A percentile compares a stretch with the other conserved stretches of the same genome.
These are phyloP conservation scores for Macaranga tanarius DNA, from an alignment of 441 rosid genomes.

Conservation along the genomic window DNA sequence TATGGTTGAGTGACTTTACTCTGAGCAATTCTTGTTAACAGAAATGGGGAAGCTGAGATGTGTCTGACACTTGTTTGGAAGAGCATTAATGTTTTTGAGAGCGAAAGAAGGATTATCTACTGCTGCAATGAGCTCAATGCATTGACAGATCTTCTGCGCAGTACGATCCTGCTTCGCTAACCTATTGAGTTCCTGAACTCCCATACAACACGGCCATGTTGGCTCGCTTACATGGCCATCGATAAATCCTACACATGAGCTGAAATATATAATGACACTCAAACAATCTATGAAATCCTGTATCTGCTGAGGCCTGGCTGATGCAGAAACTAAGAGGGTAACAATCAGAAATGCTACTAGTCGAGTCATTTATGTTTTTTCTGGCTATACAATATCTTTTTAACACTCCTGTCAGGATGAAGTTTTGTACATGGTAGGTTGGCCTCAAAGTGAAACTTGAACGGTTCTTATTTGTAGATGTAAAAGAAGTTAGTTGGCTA, in stretches of 20 bases:
- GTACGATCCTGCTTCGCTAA: not conserved
- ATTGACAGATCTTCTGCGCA: constrained; percentile 8
- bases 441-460: not conserved
- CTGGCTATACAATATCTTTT: too few relatives aligned
- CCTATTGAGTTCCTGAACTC: constrained; percentile 14
- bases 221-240: not conserved
- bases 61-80: constrained; percentile 14
- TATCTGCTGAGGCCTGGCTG: too few relatives aligned
- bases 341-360: too few relatives aligned
- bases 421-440: not conserved
- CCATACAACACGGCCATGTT: constrained; percentile 13
- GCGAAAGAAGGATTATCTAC: constrained; percentile 13
- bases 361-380: too few relatives aligned
- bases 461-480: not conserved
- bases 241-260: too few relatives aligned
- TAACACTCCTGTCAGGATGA: too few relatives aligned
- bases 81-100: constrained; percentile 13
- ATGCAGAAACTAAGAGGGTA: too few relatives aligned
- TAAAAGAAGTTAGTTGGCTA: constrained; percentile 7
- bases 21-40: constrained; percentile 17
- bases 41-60: constrained; percentile 24
- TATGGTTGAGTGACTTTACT: not conserved
- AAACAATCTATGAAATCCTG: too few relatives aligned
- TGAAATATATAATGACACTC: too few relatives aligned
- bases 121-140: too few relatives aligned